Evolutionary conservation across 2,329 filamentous ascomycete genomes (phyloP), one percentile per base, ranked within the genome.

Genomic region (Diplodia corticola): DNA sequence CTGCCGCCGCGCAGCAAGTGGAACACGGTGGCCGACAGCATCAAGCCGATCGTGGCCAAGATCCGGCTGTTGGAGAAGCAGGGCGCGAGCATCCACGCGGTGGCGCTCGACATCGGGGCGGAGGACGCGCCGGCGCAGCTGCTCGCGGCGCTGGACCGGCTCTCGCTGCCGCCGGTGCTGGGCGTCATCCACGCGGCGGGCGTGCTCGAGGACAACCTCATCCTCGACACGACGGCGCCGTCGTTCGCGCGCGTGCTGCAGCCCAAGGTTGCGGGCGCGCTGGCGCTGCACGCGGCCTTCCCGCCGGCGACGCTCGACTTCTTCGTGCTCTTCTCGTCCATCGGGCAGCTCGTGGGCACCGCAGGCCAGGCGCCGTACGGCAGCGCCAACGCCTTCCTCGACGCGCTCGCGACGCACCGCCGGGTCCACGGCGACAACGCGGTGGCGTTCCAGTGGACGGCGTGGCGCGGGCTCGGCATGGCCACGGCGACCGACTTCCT

Each of bases 151-250:
- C 67, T 80, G 0, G 74, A 80, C 15, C 55, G 60, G 2, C 75
- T 81, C 0, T 68, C 68, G 1, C 74, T 81, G 1, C 80, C 80
- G 15, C 74, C 75, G 0, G 75, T 82, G 1, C 71, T 74, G 0
- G 80, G 80, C 15, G 75, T 82, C 2, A 69, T 82, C 13, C 80
- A 82, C 61, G 79, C 78, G 0, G 78, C 77, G 4, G 80, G 79
- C 24, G 71, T 79, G 6, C 69, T 78, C 1, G 79, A 77, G 35
- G 75, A 80, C 53, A 68, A 76, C n/a, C 72, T 79, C 1, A 69
- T 80, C 13, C 64, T 73, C 20, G 70, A 77, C 15, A 75, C 73
- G 1, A 78, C 75, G 2, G 22, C 64, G 0, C 69, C 69, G 0
- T 69, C 74, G 0, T 78, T 77, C 69, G 65, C 69, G 4, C 69